Conservation (phyloP, 202 grass and related monocot genomes). For the Musa balbisiana region DNA sequence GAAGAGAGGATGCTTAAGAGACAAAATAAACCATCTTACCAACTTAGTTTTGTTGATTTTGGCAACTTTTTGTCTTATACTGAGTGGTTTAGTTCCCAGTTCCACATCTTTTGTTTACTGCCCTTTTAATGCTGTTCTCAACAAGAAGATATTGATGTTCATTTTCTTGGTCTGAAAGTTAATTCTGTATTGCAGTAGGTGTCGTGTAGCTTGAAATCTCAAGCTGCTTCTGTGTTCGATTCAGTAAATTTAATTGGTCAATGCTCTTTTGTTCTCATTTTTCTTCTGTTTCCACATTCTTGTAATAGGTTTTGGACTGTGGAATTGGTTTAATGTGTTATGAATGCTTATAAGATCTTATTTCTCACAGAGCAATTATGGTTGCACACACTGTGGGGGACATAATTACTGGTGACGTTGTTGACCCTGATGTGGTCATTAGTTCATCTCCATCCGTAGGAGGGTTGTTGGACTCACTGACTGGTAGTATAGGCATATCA, state of each 20-base stretch:
- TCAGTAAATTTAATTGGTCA: not conserved
- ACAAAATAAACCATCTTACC: too few species aligned
- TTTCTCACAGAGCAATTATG: constrained; percentile 63
- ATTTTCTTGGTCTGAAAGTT: too few species aligned
- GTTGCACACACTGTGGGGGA: constrained; percentile 76
- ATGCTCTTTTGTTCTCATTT: not conserved
- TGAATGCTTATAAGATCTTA: not conserved
- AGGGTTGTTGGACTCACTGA: constrained; percentile 88
- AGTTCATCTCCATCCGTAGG: constrained; percentile 63
- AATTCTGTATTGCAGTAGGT: too few species aligned
- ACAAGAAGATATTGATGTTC: too few species aligned
- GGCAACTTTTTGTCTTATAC: too few species aligned
- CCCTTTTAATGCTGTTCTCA: too few species aligned
- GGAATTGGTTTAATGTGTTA: not conserved
- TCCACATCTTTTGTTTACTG: too few species aligned
- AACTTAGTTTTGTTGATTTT: too few species aligned
- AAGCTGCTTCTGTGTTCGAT: too few species aligned
- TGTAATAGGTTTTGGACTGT: not conserved
- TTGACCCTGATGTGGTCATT: constrained; percentile 66
- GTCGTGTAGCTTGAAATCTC: not conserved
- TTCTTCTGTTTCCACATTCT: not conserved
- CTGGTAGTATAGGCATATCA: constrained; percentile 86
- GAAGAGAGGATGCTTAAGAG: too few species aligned
- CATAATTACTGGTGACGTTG: constrained; percentile 67
- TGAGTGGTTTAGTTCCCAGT: too few species aligned